Evolutionary conservation across 2,329 filamentous ascomycete species (phyloP).

Genomic region (Aspergillaceae sp.): DNA sequence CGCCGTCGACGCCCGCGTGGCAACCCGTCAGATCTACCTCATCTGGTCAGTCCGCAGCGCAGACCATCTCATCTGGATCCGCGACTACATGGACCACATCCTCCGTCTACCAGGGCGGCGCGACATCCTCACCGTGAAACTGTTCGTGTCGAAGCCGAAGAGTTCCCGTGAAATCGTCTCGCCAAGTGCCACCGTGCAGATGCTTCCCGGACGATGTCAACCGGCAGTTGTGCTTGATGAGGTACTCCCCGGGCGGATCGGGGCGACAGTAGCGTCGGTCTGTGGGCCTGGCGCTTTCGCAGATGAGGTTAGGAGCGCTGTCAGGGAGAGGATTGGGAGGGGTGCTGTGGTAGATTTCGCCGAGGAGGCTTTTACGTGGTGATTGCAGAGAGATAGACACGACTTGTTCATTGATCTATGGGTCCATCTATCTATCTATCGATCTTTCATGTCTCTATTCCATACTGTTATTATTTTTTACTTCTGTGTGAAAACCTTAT

Average conservation of each 20-base stretch:
- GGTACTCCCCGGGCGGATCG: constrained; percentile 47
- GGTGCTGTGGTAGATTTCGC: constrained; percentile 53
- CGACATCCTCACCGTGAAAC: constrained; percentile 51
- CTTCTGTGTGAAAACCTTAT: neutral
- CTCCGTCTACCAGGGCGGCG: constrained; percentile 51
- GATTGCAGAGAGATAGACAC: no score
- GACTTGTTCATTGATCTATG: no score
- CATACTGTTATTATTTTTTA: no score
- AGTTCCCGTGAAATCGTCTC: constrained; percentile 46
- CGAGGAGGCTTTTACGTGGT: constrained; percentile 58
- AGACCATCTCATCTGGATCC: constrained; percentile 56
- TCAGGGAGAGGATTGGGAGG: constrained; percentile 42
- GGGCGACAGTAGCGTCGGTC: constrained; percentile 53
- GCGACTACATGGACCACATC: constrained; percentile 57
- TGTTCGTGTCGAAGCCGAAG: constrained; percentile 56
- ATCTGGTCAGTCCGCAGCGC: constrained; percentile 55
- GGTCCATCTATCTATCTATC: no score
- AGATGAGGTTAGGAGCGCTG: constrained; percentile 51
- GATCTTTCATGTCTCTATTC: no score
- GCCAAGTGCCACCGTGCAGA: constrained; percentile 51
- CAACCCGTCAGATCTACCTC: constrained; percentile 52
- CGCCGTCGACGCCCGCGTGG: constrained; percentile 44
- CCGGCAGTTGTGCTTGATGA: constrained; percentile 49
- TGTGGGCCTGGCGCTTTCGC: constrained; percentile 57
- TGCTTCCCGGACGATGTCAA: constrained; percentile 53